phyloP scores from a whole-genome alignment of 495 filamentous ascomycete genomes.

The Lasiosphaeria ovina region DNA sequence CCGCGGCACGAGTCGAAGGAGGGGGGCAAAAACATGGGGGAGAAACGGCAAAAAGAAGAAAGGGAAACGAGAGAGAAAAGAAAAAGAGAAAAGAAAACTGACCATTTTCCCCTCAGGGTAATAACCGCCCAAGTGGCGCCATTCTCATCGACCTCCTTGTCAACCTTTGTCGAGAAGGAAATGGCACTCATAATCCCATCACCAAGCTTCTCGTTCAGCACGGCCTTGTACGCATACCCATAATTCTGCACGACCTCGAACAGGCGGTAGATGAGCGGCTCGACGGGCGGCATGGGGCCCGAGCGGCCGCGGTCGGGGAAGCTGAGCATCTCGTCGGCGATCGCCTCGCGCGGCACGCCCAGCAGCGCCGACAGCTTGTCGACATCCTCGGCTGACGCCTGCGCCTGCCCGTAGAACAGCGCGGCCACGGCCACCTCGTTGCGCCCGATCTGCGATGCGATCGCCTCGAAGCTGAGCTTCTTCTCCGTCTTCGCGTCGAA shows the following conservation, averaged over 20 bases:
- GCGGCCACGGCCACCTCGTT: constrained; percentile 89
- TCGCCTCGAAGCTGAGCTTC: constrained; percentile 75
- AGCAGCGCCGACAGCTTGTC: constrained; percentile 67
- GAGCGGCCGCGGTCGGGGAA: constrained; percentile 82
- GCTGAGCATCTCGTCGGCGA: constrained; percentile 63
- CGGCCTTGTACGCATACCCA: constrained; percentile 92
- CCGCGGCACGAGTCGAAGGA: constrained; percentile 56
- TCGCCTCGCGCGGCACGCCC: constrained; percentile 52
- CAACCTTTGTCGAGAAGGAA: constrained; percentile 86
- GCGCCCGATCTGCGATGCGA: constrained; percentile 73
- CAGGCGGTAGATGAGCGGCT: constrained; percentile 89
- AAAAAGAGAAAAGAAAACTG: constrained; percentile 31
- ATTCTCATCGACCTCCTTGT: constrained; percentile 88
- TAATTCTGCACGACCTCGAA: constrained; percentile 99
- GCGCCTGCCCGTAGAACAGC: constrained; percentile 91
- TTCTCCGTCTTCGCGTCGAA: constrained; percentile 79
- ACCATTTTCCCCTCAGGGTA: constrained; percentile 94
- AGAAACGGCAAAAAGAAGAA: constrained; percentile 1
- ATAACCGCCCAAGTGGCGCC: constrained; percentile 78
- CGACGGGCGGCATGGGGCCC: constrained; percentile 89
- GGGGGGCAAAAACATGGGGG: constrained; percentile 51
- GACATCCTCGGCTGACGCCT: constrained; percentile 76
- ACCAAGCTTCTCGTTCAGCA: constrained; percentile 98
- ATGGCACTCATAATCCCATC: constrained; percentile 99
- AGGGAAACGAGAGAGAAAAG: background rate